Percentiles rank a stretch among this genome's conserved stretches.
Evolutionary conservation across 495 filamentous ascomycete species (phyloP).

Genomic region (Aspergillus leporis): DNA sequence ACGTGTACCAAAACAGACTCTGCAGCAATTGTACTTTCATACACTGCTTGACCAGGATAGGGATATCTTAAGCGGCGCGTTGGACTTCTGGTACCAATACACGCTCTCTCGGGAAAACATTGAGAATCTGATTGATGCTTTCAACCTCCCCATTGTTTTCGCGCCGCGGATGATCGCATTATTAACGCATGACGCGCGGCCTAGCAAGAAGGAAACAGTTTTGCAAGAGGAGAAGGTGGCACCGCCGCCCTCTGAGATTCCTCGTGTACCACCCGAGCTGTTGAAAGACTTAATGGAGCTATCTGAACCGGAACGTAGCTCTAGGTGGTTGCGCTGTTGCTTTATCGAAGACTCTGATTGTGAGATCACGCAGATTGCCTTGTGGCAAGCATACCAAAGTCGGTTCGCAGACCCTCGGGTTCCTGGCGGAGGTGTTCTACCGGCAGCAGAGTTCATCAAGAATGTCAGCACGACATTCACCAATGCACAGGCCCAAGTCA

Average conservation of each 20-base stretch:
- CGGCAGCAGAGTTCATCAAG: slow-evolving; percentile 93
- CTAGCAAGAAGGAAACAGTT: slow-evolving; percentile 41
- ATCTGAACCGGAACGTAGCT: slow-evolving; percentile 85
- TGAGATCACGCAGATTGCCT: slow-evolving; percentile 90
- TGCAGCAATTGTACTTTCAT: slow-evolving; percentile 75
- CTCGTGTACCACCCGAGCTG: slow-evolving; percentile 70
- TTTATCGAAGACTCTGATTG: slow-evolving; percentile 81
- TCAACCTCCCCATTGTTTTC: slow-evolving; percentile 63
- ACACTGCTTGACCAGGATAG: slow-evolving; percentile 82
- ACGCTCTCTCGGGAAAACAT: slow-evolving; percentile 86
- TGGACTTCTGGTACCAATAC: slow-evolving; percentile 96
- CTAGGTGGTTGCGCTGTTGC: slow-evolving; percentile 67
- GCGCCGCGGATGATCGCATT: slow-evolving; percentile 76
- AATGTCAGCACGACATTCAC: slow-evolving; percentile 82
- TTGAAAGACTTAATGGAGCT: slow-evolving; percentile 71
- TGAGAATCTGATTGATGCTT: slow-evolving; percentile 60
- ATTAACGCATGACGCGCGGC: slow-evolving; percentile 63
- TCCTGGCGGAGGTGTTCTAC: slow-evolving; percentile 62
- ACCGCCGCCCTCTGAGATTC: slow-evolving; percentile 62
- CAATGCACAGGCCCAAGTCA: slow-evolving; percentile 80
- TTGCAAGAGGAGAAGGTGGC: slow-evolving; percentile 49
- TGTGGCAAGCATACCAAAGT: slow-evolving; percentile 95
- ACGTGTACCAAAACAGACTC: slow-evolving; percentile 61
- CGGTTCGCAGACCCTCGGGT: slow-evolving; percentile 62
- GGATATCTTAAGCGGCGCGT: slow-evolving; percentile 78